These are phyloP conservation scores for Leishmania mexicana DNA, from an alignment of 208 protist species.

Conservation along the genomic window DNA sequence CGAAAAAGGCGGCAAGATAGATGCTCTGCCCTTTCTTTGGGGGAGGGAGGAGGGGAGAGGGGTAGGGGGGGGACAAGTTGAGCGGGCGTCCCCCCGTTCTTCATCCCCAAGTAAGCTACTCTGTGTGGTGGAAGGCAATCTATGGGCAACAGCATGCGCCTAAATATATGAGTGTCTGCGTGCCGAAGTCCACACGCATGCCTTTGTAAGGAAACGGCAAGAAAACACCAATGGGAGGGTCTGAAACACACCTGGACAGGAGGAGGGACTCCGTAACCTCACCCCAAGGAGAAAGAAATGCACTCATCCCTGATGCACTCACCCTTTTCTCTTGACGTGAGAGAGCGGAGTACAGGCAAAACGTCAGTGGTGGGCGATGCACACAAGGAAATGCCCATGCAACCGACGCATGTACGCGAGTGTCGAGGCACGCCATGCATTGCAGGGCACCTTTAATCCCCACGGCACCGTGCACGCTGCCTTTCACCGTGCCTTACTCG, in stretches of 20 bases:
- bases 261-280: not conserved
- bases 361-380: not conserved
- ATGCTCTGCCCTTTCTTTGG: not conserved
- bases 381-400: not conserved
- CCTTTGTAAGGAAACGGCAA: not conserved
- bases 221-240: not conserved
- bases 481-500: not conserved
- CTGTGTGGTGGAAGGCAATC: not conserved
- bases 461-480: conserved; percentile 23
- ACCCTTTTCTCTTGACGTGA: not conserved
- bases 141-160: no score
- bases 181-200: not conserved
- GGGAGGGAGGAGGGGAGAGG: no score
- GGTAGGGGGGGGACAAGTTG: not conserved
- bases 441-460: conserved; percentile 10
- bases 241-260: not conserved
- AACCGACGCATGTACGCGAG: not conserved
- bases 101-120: not conserved
- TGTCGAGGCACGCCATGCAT: not conserved
- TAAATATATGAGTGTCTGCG: not conserved
- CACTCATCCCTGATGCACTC: not conserved
- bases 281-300: not conserved
- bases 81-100: not conserved
- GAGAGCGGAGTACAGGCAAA: not conserved
- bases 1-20: not conserved